Evolutionary conservation across 2,329 filamentous ascomycete species (phyloP), one percentile per base, ranked within the genome.

Genomic region (Akanthomyces dipterigenus): DNA sequence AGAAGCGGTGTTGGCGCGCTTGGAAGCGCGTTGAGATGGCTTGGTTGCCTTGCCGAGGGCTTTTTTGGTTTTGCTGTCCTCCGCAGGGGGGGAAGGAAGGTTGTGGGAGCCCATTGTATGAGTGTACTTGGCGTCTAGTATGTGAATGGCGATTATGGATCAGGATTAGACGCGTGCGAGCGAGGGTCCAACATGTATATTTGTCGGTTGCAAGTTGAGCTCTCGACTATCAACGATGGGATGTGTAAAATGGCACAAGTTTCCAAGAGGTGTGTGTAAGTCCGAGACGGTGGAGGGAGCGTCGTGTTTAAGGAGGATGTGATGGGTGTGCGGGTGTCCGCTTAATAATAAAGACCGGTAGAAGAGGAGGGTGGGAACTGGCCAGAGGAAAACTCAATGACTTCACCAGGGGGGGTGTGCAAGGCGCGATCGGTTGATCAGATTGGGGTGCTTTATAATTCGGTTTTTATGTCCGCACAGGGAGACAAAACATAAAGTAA

Each of bases 21-120:
- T 84, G 45, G 80, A 76, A 24, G 76, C 75, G 64, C 81, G 80
- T 68, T 82, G 78, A 65, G 77, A 72, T 26, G 78, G 74, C 72
- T 83, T 83, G 64, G 78, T 72, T 20, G 77, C 70, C 66, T 82
- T 82, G 22, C 18, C 34, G 16, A 28, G 16, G 62, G 75, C 73
- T 67, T 79, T 67, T 73, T 76, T 31, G 70, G 69, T 22, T 34
- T 76, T 79, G 65, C 71, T 68, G 6, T 80, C 79, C 72, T 81
- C 82, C 58, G 77, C 76, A 16, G 82, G 81, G 66, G 81, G 80
- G 60, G 81, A 82, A 34, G 81, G 81, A 67, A 83, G 73, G 66
- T 72, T 76, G 63, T 72, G 66, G 62, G 71, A 69, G 70, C 78
- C 80, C 81, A 84, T 84, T 71, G 71, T 74, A 26, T 38, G 20